phyloP scores from a whole-genome alignment of 768 basidiomycete species.

The Leccinum disarticulatum region DNA sequence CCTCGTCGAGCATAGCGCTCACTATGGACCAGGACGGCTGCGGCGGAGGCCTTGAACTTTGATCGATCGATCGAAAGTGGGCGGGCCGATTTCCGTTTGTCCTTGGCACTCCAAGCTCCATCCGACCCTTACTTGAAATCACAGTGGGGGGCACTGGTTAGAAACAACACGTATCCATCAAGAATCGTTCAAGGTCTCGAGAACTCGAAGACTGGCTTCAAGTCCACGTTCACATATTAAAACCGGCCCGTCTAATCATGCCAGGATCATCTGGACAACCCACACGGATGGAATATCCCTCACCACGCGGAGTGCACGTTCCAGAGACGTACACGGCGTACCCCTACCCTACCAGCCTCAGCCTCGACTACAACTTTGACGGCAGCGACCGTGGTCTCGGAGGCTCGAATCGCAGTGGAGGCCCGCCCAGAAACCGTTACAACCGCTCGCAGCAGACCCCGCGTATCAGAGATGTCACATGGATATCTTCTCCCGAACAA shows the following conservation, averaged over 20 bases:
- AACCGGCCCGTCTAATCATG: background rate
- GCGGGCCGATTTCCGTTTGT: too few species aligned
- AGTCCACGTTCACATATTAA: background rate
- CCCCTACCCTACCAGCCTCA: background rate
- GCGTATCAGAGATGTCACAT: conserved; percentile 23
- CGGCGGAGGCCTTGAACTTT: too few species aligned
- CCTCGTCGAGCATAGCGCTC: too few species aligned
- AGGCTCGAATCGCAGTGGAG: conserved; percentile 3
- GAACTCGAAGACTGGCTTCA: background rate
- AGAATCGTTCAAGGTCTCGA: background rate
- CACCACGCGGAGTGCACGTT: conserved; percentile 25
- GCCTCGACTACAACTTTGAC: conserved; percentile 8
- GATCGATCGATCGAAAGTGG: too few species aligned
- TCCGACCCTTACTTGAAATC: too few species aligned
- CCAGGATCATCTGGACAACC: background rate
- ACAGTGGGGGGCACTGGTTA: too few species aligned
- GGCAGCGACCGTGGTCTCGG: conserved; percentile 6
- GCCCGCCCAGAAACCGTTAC: conserved; percentile 23
- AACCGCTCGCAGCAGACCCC: conserved; percentile 21
- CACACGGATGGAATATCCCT: conserved; percentile 18
- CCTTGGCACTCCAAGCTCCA: too few species aligned
- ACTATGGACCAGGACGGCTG: too few species aligned
- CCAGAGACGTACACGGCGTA: conserved; percentile 11
- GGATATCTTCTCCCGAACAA: conserved; percentile 22
- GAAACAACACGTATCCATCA: background rate